Evolutionary conservation across 2,329 filamentous ascomycete species (phyloP).

Genomic region (Xylaria sp.): DNA sequence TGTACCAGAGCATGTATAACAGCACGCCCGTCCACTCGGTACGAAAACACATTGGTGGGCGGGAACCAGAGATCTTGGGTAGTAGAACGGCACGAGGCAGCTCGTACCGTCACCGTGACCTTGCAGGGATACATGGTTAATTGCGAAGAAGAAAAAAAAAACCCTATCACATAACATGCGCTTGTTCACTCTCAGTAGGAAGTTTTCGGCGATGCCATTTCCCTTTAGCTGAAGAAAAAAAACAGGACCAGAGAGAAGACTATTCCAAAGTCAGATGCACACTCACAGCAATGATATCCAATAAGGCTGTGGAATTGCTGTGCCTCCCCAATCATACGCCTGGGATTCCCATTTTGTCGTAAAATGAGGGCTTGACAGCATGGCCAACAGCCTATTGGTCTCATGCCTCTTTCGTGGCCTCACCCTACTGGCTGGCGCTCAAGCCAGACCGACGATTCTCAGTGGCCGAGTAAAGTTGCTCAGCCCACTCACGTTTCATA

Average conservation of each 20-base stretch:
- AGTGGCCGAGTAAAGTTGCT: constrained; percentile 18
- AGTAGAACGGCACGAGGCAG: background rate
- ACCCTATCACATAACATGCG: background rate
- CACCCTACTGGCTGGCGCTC: constrained; percentile 30
- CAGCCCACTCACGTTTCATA: constrained; percentile 8
- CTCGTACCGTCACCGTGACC: background rate
- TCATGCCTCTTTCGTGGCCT: constrained; percentile 31
- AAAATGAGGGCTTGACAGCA: constrained; percentile 31
- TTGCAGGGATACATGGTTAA: background rate
- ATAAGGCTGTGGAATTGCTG: constrained; percentile 15
- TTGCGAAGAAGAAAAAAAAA: background rate
- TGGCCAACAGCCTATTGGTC: constrained; percentile 29
- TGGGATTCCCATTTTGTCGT: constrained; percentile 12
- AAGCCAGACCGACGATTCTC: constrained; percentile 18
- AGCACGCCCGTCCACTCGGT: constrained; percentile 4
- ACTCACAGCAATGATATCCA: constrained; percentile 15
- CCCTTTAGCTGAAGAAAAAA: constrained; percentile 2
- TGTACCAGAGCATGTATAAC: too few species aligned
- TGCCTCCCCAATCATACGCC: constrained; percentile 20
- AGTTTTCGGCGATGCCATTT: background rate
- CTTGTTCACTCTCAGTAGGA: background rate
- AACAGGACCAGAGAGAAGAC: constrained; percentile 1
- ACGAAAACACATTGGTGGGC: too few species aligned
- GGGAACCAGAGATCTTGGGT: too few species aligned
- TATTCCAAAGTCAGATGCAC: constrained; percentile 18